Conservation (phyloP, 2,329 filamentous ascomycete species). For the Dendryphion nanum region DNA sequence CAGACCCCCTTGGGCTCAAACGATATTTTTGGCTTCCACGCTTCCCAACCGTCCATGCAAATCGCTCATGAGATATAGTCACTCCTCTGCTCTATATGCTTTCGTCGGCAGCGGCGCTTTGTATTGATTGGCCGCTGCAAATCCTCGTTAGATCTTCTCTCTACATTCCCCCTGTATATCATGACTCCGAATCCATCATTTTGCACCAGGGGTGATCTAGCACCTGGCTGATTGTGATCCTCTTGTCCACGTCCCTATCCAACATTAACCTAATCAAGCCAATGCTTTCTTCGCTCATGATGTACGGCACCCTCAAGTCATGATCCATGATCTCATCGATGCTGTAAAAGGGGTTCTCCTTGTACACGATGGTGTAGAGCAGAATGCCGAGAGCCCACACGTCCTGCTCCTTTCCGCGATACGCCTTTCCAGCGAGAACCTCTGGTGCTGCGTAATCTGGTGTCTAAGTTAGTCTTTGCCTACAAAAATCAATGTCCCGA, state of each 20-base stretch:
- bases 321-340: constrained; percentile 99
- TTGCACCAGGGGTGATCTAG: constrained; percentile 82
- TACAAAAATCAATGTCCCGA: not conserved
- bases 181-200: constrained; percentile 12
- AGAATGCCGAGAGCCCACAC: constrained; percentile 97
- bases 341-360: constrained; percentile 98
- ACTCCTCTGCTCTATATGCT: no score
- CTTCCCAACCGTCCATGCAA: no score
- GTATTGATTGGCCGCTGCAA: no score
- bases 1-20: no score
- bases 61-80: no score
- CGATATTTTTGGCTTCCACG: no score
- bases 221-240: constrained; percentile 85
- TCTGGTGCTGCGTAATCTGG: constrained; percentile 98
- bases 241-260: constrained; percentile 77
- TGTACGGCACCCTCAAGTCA: constrained; percentile 85
- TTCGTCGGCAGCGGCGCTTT: no score
- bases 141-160: no score
- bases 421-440: constrained; percentile 87
- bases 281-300: constrained; percentile 87
- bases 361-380: constrained; percentile 98
- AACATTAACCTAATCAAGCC: constrained; percentile 91
- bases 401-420: constrained; percentile 94
- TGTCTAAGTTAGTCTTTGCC: constrained; percentile 2
- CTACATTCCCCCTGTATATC: no score